Evolutionary conservation across 805 yeast species (phyloP).

Genomic region (Kodamaea neixiangensis): DNA sequence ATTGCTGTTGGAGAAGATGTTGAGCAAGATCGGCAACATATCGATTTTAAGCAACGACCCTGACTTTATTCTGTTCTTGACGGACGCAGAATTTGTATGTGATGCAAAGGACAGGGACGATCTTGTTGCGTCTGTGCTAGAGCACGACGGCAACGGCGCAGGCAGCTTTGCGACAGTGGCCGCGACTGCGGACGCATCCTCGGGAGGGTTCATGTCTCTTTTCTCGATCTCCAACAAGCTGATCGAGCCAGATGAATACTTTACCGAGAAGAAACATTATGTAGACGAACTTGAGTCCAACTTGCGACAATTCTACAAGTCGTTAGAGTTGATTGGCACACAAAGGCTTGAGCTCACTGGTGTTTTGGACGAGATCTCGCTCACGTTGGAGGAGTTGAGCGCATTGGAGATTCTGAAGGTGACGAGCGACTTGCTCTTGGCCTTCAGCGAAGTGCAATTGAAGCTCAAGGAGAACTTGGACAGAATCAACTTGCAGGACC

Average conservation of each 20-base stretch:
- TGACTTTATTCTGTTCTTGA: conserved; percentile 77
- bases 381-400: conserved; percentile 56
- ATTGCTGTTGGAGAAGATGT: conserved; percentile 82
- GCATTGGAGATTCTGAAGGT: conserved; percentile 72
- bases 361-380: conserved; percentile 68
- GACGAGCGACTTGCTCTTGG: conserved; percentile 61
- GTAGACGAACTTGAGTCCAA: conserved; percentile 74
- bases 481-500: conserved; percentile 80
- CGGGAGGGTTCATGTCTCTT: conserved; percentile 67
- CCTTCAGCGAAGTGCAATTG: conserved; percentile 71
- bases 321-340: conserved; percentile 69
- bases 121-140: conserved; percentile 1
- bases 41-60: conserved; percentile 63
- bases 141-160: not conserved
- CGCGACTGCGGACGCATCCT: conserved; percentile 22
- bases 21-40: conserved; percentile 63
- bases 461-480: conserved; percentile 73
- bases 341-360: conserved; percentile 75
- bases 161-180: conserved; percentile 6
- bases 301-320: conserved; percentile 64
- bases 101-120: conserved; percentile 57
- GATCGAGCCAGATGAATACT: conserved; percentile 77
- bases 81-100: conserved; percentile 65
- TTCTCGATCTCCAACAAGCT: conserved; percentile 69
- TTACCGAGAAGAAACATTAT: conserved; percentile 65